Evolutionary conservation across 2,329 filamentous ascomycete genomes (phyloP), one percentile per base, ranked within the genome.

Genomic region (Phyllosticta ampelicida): DNA sequence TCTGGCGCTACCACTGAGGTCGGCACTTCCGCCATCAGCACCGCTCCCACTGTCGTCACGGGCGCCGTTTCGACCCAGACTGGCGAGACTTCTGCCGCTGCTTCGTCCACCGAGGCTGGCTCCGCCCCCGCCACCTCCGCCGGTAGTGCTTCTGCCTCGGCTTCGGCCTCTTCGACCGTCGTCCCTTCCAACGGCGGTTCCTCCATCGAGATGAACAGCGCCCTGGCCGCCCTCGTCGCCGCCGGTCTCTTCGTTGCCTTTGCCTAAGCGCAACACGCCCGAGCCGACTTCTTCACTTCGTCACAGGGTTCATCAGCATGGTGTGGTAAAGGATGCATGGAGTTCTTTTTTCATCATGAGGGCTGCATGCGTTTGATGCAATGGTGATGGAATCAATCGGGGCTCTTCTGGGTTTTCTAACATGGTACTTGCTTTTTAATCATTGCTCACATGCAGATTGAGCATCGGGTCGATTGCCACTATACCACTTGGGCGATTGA

Each of bases 231-330:
- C 9, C 49, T 61, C 51, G 28, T 60, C 55, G 58, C 53, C 9
- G 60, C 57, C 28, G 60, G 50, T 49, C 28, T 61, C 23, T 53
- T 61, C 57, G 55, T 54, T 18, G 59, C 52, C 26, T 50, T 57
- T 16, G 48, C 50, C 21, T 60, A 49, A 53, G n/a, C 48, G 26
- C 29, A 18, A 5, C 2, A 28, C 36, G 29, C 53, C 48, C n/a
- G 51, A 36, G 20, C 26, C 13, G 30, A 21, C 19, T 30, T 50
- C 44, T 48, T 54, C 48, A 20, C 55, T 52, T 51, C 52, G 20
- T 59, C 52, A 54, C 55, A 44, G 13, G 36, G 23, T 26, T 26
- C 23, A n/a, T 44, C 36, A 44, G 36, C 36, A 44, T 44, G 36
- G 36, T 44, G 36, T n/a, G 36, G 36, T 13, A 16, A 44, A 16